A percentile compares a stretch with the other conserved stretches of the same genome.
These are phyloP conservation scores for Tricholoma flavovirens DNA, from an alignment of 768 basidiomycete genomes.

Conservation along the genomic window DNA sequence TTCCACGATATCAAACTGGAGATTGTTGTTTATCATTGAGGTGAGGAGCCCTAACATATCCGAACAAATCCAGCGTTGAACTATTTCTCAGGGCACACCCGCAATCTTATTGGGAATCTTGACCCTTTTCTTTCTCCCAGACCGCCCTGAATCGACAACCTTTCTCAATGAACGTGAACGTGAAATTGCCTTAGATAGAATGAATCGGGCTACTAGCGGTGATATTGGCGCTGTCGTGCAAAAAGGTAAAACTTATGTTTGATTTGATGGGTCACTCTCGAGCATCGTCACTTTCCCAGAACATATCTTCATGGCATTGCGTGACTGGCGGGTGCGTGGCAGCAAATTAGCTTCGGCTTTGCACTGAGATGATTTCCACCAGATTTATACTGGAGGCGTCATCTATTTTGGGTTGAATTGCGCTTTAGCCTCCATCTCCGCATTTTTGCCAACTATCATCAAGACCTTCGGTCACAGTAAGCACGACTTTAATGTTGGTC, in stretches of 20 bases:
- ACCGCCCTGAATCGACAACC: constrained; percentile 64
- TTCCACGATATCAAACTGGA: constrained; percentile 46
- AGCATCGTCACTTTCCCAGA: constrained; percentile 27
- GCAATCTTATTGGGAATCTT: constrained; percentile 57
- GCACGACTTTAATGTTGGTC: constrained; percentile 18
- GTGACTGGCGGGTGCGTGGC: constrained; percentile 63
- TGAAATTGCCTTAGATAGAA: constrained; percentile 58
- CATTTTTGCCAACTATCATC: constrained; percentile 81
- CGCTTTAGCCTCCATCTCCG: constrained; percentile 72
- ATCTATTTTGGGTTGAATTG: constrained; percentile 78
- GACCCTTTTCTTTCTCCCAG: constrained; percentile 51
- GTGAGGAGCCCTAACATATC: constrained; percentile 23
- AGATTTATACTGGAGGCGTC: constrained; percentile 62
- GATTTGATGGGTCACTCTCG: neutral
- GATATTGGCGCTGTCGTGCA: constrained; percentile 63
- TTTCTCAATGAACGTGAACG: constrained; percentile 51
- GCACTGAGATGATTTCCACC: neutral
- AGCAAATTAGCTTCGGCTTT: neutral
- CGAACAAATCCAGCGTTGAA: neutral
- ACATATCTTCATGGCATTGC: constrained; percentile 57
- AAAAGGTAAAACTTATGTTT: constrained; percentile 35
- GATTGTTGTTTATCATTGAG: constrained; percentile 70
- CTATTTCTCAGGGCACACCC: constrained; percentile 50
- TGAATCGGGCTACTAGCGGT: constrained; percentile 59
- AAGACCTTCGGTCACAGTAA: constrained; percentile 65